phyloP scores from a whole-genome alignment of 768 basidiomycete genomes.

The Kondoa subrosea region DNA sequence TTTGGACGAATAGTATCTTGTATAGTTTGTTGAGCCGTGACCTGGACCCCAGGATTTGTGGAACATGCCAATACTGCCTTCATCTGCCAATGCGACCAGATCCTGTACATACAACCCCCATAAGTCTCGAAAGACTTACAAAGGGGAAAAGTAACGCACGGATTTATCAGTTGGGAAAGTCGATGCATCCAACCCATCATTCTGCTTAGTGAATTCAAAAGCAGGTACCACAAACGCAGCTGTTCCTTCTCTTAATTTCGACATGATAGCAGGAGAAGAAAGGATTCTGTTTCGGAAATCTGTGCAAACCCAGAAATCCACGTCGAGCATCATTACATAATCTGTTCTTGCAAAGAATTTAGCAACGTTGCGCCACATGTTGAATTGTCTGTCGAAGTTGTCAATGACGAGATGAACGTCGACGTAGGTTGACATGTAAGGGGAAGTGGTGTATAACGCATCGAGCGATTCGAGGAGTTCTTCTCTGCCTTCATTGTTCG shows the following conservation, averaged over 20 bases:
- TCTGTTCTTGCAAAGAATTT: slow-evolving; percentile 67
- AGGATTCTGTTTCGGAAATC: slow-evolving; percentile 51
- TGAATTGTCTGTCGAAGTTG: slow-evolving; percentile 59
- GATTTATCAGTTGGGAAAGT: slow-evolving; percentile 54
- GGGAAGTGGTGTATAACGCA: slow-evolving; percentile 49
- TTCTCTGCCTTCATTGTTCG: slow-evolving; percentile 35
- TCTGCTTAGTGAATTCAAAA: slow-evolving; percentile 56
- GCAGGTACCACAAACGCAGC: slow-evolving; percentile 68
- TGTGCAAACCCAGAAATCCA: slow-evolving; percentile 72
- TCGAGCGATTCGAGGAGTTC: slow-evolving; percentile 48
- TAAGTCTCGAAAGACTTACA: slow-evolving; percentile 25
- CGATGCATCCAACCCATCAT: slow-evolving; percentile 45
- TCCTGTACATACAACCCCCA: slow-evolving; percentile 30
- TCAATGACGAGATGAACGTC: slow-evolving; percentile 77
- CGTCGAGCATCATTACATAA: slow-evolving; percentile 78
- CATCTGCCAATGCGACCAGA: slow-evolving; percentile 45
- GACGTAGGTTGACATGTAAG: slow-evolving; percentile 49
- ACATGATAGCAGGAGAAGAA: slow-evolving; percentile 35
- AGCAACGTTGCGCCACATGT: slow-evolving; percentile 75
- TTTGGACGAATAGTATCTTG: slow-evolving; percentile 45
- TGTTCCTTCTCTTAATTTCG: slow-evolving; percentile 43
- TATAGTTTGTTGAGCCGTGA: slow-evolving; percentile 66
- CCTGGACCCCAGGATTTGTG: slow-evolving; percentile 61
- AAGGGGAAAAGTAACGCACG: slow-evolving; percentile 21
- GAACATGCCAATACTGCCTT: slow-evolving; percentile 52